These are phyloP conservation scores for Orbilia javanica DNA, from an alignment of 2,329 filamentous ascomycete species.

Conservation along the genomic window DNA sequence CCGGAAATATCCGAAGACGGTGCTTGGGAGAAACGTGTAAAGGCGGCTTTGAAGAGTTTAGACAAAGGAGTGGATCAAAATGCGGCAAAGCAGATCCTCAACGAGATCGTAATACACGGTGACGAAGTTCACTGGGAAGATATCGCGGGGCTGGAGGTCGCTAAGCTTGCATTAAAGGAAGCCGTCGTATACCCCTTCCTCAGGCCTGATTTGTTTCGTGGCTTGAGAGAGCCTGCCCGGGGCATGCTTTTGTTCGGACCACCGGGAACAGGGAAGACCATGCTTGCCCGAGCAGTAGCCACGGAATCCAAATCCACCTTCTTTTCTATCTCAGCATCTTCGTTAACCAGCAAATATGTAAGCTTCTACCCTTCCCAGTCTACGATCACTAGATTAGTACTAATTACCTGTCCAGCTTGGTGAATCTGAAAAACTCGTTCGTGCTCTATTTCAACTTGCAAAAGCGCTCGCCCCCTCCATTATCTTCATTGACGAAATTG, in stretches of 20 bases:
- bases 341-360: constrained; percentile 88
- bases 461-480: constrained; percentile 91
- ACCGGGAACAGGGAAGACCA: constrained; percentile 98
- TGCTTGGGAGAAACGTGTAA: constrained; percentile 73
- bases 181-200: constrained; percentile 97
- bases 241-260: constrained; percentile 97
- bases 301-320: constrained; percentile 96
- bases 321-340: constrained; percentile 96
- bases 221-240: constrained; percentile 89
- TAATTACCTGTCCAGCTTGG: constrained; percentile 71
- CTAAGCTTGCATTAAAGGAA: constrained; percentile 92
- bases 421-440: constrained; percentile 95
- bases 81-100: constrained; percentile 90
- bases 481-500: constrained; percentile 98
- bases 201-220: constrained; percentile 94
- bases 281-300: constrained; percentile 93
- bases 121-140: constrained; percentile 96
- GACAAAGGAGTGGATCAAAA: constrained; percentile 84
- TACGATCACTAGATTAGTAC: neutral
- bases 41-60: constrained; percentile 78
- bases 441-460: constrained; percentile 89
- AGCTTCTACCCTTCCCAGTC: constrained; percentile 1
- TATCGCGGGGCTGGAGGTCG: constrained; percentile 88
- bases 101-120: constrained; percentile 93
- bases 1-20: constrained; percentile 63